Percentiles rank a stretch among this genome's conserved stretches.
phyloP scores from a whole-genome alignment of 768 basidiomycete genomes.

The Auriscalpium orientale region DNA sequence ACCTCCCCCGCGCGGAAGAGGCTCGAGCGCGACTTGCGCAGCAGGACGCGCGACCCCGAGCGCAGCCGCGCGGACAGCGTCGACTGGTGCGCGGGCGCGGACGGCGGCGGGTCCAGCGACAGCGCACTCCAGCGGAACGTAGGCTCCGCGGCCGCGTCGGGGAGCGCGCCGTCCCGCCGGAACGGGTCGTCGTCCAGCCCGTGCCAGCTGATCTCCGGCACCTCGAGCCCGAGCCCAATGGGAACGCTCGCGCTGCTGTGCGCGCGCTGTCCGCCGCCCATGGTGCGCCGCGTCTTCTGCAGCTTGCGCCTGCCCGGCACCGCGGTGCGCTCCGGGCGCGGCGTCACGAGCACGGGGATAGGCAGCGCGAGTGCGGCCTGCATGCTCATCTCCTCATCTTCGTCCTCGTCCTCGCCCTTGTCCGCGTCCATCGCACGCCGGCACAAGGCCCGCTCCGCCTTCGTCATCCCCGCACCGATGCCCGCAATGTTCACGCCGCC shows the following conservation, averaged over 20 bases:
- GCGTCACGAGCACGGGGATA: conserved; percentile 12
- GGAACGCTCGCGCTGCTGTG: neutral
- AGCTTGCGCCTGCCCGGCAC: neutral
- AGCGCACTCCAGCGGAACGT: conserved; percentile 15
- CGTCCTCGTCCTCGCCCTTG: neutral
- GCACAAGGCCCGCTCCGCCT: neutral
- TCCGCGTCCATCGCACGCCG: neutral
- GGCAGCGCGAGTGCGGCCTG: conserved; percentile 12
- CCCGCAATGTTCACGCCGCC: neutral
- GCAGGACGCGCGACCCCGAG: neutral
- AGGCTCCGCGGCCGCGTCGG: neutral
- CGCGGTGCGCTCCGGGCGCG: neutral
- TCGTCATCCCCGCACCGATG: neutral
- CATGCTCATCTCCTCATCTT: conserved; percentile 5
- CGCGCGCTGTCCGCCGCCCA: neutral
- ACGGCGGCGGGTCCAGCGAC: conserved; percentile 1
- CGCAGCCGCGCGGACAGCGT: neutral
- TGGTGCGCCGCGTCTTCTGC: neutral
- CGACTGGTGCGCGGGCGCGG: neutral
- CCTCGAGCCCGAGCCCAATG: neutral
- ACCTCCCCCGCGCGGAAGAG: neutral
- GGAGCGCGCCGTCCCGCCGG: conserved; percentile 1
- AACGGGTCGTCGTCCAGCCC: conserved; percentile 11
- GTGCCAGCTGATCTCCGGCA: conserved; percentile 11
- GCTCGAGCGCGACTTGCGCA: neutral